Evolutionary conservation across 495 filamentous ascomycete genomes (phyloP).

Genomic region (Penicillium ucsense): DNA sequence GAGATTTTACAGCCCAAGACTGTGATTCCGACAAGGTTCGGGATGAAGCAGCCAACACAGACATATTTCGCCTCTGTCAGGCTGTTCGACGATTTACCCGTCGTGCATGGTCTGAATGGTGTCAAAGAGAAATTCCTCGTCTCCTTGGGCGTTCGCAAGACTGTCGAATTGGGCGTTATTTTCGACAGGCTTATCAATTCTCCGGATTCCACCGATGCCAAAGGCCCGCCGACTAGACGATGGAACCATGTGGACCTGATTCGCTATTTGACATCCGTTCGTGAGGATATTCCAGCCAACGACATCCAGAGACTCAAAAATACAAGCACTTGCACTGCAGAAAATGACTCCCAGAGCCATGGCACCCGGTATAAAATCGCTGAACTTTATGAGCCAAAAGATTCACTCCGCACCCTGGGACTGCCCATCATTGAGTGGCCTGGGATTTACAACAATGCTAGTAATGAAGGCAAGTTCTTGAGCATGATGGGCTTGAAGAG

Average conservation of each 20-base stretch:
- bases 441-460: conserved; percentile 50
- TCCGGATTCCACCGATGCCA: conserved; percentile 31
- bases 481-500: conserved; percentile 56
- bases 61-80: conserved; percentile 90
- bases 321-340: conserved; percentile 73
- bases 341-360: conserved; percentile 24
- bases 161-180: conserved; percentile 85
- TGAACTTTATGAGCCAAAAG: conserved; percentile 78
- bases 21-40: conserved; percentile 81
- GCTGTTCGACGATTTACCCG: conserved; percentile 86
- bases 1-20: conserved; percentile 53
- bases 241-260: conserved; percentile 94
- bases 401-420: conserved; percentile 53
- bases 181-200: conserved; percentile 71
- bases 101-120: conserved; percentile 58
- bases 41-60: conserved; percentile 79
- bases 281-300: conserved; percentile 74
- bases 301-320: conserved; percentile 72
- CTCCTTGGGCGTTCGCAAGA: conserved; percentile 69
- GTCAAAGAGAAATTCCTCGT: conserved; percentile 84
- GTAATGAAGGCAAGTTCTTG: conserved; percentile 65
- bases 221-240: conserved; percentile 35
- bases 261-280: conserved; percentile 82
- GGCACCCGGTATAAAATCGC: conserved; percentile 63
- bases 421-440: conserved; percentile 83